Evolutionary conservation across 2,329 filamentous ascomycete species (phyloP).

Genomic region (Tympanopsis confertula): DNA sequence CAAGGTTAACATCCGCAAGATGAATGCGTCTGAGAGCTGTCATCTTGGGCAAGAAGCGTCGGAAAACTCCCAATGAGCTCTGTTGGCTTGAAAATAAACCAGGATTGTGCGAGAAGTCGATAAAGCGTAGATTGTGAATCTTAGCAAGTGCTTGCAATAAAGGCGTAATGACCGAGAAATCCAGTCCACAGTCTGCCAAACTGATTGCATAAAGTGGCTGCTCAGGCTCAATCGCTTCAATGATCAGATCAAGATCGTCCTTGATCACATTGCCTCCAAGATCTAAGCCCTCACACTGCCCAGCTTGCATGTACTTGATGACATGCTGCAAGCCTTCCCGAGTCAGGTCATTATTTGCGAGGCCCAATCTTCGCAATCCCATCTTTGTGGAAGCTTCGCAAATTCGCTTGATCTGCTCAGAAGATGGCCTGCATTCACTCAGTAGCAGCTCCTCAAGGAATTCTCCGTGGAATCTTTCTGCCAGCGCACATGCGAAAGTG

Average conservation of each 20-base stretch:
- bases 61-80: conserved; percentile 62
- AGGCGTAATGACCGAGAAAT: conserved; percentile 58
- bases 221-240: conserved; percentile 35
- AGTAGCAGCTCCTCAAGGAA: conserved; percentile 74
- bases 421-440: conserved; percentile 64
- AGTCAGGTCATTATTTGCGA: conserved; percentile 73
- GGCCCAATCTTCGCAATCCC: conserved; percentile 66
- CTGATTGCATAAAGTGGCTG: conserved; percentile 69
- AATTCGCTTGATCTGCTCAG: conserved; percentile 61
- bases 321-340: conserved; percentile 65
- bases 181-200: conserved; percentile 74
- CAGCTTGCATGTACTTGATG: conserved; percentile 61
- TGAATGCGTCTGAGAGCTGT: conserved; percentile 71
- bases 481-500: conserved; percentile 59
- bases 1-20: conserved; percentile 72
- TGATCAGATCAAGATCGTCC: conserved; percentile 40
- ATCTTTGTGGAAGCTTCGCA: conserved; percentile 74
- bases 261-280: conserved; percentile 70
- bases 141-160: conserved; percentile 64
- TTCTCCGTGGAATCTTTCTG: conserved; percentile 63
- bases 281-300: conserved; percentile 77
- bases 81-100: conserved; percentile 64
- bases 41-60: conserved; percentile 75
- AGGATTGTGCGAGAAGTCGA: conserved; percentile 85
- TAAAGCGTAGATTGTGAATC: conserved; percentile 67